Evolutionary conservation across 169 alveolate species (phyloP), one percentile per base, ranked within the genome.

Genomic region (Nephromyces sp.): DNA sequence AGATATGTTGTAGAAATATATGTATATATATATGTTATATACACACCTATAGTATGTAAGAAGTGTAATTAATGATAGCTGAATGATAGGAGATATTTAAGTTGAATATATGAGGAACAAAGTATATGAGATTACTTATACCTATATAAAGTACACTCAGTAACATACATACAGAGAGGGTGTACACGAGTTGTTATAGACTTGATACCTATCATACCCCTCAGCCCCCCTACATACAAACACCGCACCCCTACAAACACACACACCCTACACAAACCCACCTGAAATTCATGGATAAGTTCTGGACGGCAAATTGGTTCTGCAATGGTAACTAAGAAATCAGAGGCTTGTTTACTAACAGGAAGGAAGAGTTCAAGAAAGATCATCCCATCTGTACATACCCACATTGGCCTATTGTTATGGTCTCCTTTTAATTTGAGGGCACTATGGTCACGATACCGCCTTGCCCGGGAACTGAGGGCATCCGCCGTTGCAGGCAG

Each of bases 291-390:
- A 84, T 97, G 99, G 66, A 96, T 88, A 79, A 89, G 82, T 66
- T 91, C 97, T 24, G 99, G 98, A 30, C 99, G 71, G 67, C 95
- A 88, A 4, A 91, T 85, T 4, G 99, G 99, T 77, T 97, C 99
- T n/a, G 99, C 96, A 24, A 97, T 93, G 1, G 99, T 95, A 64
- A 93, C 91, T 65, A 97, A 85, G 77, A 97, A 95, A 69, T 97
- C 99, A 61, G 92, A 90, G 15, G 98, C 98, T 66, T 90, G 95
- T 61, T 89, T 83, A 74, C 93, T 89, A 30, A 84, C 90, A 51
- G 78, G 74, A 27, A 82, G 77, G 72, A 89, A 86, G 66, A 77
- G 76, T 70, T 91, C 96, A 30, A 91, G 82, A 68, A 85, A 83
- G 28, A 91, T 66, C 52, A 80, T 81, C 0, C 96, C 96, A 65